Evolutionary conservation across 1,284 basidiomycete genomes (phyloP).

Genomic region (Tilletiaria anomala): DNA sequence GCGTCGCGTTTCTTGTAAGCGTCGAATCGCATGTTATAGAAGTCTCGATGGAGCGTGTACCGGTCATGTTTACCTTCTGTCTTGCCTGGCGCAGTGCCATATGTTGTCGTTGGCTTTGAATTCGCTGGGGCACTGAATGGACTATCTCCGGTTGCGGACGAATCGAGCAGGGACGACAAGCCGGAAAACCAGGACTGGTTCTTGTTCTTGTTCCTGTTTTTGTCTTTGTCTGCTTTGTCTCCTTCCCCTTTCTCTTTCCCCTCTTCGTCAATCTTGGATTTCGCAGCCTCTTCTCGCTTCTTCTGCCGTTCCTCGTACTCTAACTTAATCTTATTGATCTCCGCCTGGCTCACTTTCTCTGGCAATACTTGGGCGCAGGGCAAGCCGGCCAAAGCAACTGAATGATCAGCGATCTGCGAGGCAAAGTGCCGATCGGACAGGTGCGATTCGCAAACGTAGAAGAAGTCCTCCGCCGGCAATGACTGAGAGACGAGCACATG

Average conservation of each 20-base stretch:
- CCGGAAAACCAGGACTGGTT: conserved; percentile 2
- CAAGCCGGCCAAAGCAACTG: neutral
- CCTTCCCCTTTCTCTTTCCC: conserved; percentile 1
- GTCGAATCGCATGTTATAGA: conserved; percentile 16
- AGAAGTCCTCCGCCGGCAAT: conserved; percentile 19
- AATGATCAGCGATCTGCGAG: neutral
- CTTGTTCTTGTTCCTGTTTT: conserved; percentile 7
- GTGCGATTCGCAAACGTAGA: conserved; percentile 25
- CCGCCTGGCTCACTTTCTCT: conserved; percentile 16
- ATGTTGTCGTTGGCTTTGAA: conserved; percentile 6
- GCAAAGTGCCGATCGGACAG: conserved; percentile 24
- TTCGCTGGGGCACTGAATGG: conserved; percentile 1
- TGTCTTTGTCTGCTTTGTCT: conserved; percentile 3
- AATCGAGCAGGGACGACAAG: conserved; percentile 2
- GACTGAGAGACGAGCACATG: conserved; percentile 22
- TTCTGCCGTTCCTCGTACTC: conserved; percentile 11
- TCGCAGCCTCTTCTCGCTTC: neutral
- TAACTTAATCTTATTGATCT: conserved; percentile 20
- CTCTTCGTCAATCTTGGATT: conserved; percentile 1
- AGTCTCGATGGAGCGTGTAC: conserved; percentile 25
- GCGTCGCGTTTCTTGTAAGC: conserved; percentile 14
- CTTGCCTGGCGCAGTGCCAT: conserved; percentile 10
- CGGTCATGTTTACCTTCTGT: conserved; percentile 3
- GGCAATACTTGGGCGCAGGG: conserved; percentile 5
- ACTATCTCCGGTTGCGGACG: conserved; percentile 2